These are phyloP conservation scores for Cystobasidium sp. DNA, from an alignment of 1,284 basidiomycete species.

Conservation along the genomic window DNA sequence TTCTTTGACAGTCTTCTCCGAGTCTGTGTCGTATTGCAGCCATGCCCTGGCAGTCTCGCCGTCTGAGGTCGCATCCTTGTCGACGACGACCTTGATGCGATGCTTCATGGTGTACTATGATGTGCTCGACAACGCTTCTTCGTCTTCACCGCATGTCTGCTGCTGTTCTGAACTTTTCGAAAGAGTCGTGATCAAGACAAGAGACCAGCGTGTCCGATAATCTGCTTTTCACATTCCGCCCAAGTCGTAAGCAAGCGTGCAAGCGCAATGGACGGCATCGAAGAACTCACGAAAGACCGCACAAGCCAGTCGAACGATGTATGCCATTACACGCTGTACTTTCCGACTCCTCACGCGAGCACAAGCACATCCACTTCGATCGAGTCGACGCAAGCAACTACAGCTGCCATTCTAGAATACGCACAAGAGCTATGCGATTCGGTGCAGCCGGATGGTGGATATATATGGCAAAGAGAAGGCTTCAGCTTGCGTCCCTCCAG, in stretches of 20 bases:
- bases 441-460: slow-evolving; percentile 37
- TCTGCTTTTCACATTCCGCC: neutral
- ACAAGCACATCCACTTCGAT: slow-evolving; percentile 20
- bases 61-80: neutral
- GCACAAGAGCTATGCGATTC: slow-evolving; percentile 30
- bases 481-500: slow-evolving; percentile 46
- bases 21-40: slow-evolving; percentile 19
- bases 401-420: slow-evolving; percentile 25
- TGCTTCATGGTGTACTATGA: slow-evolving; percentile 12
- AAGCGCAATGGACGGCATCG: slow-evolving; percentile 28
- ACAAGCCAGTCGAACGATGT: slow-evolving; percentile 30
- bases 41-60: slow-evolving; percentile 13
- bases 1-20: slow-evolving; percentile 15
- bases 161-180: neutral
- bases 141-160: too few species aligned
- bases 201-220: neutral
- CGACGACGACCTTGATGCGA: slow-evolving; percentile 24
- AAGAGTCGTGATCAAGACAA: neutral
- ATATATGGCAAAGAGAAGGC: slow-evolving; percentile 55
- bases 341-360: slow-evolving; percentile 6
- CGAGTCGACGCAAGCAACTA: slow-evolving; percentile 25
- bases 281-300: slow-evolving; percentile 17
- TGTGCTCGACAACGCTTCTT: neutral
- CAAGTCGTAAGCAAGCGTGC: neutral
- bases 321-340: slow-evolving; percentile 34